Evolutionary conservation across 495 filamentous ascomycete genomes (phyloP).

Genomic region (Xylaria acuta): DNA sequence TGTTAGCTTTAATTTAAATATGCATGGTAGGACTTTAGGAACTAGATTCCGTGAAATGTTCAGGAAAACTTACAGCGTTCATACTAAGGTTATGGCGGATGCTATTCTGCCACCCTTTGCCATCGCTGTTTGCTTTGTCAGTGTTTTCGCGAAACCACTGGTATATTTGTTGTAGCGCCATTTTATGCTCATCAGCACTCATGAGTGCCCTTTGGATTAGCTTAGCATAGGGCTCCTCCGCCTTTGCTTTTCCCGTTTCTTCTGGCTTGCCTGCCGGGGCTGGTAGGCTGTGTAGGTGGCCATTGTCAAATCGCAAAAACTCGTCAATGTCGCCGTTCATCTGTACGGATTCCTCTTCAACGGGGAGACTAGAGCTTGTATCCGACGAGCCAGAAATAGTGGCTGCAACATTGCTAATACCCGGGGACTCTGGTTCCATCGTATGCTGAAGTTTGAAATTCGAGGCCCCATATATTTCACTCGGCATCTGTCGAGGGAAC

Average conservation of each 20-base stretch:
- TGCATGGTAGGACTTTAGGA: too few relatives aligned
- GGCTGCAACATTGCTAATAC: too few relatives aligned
- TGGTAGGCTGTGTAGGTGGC: neutral
- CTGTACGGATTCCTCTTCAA: neutral
- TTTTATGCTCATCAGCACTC: constrained; percentile 64
- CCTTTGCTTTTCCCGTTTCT: constrained; percentile 36
- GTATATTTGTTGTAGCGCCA: constrained; percentile 88
- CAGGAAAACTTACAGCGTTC: constrained; percentile 75
- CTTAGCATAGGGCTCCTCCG: constrained; percentile 77
- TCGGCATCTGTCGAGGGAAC: neutral
- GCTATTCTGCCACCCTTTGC: constrained; percentile 94
- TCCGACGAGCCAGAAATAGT: neutral
- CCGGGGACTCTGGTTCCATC: neutral
- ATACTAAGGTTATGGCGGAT: constrained; percentile 97
- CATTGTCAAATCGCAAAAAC: neutral
- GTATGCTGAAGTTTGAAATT: neutral
- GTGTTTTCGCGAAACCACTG: constrained; percentile 87
- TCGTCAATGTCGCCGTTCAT: neutral
- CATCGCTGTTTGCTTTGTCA: constrained; percentile 67
- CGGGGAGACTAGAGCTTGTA: neutral
- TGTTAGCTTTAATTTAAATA: constrained; percentile 14
- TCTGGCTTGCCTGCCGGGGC: neutral
- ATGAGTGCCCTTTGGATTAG: constrained; percentile 81
- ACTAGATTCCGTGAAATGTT: neutral
- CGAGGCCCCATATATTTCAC: neutral